Base-by-base conservation (phyloP, 1,139 yeast species). In the Suhomyces coccinellae region DNA sequence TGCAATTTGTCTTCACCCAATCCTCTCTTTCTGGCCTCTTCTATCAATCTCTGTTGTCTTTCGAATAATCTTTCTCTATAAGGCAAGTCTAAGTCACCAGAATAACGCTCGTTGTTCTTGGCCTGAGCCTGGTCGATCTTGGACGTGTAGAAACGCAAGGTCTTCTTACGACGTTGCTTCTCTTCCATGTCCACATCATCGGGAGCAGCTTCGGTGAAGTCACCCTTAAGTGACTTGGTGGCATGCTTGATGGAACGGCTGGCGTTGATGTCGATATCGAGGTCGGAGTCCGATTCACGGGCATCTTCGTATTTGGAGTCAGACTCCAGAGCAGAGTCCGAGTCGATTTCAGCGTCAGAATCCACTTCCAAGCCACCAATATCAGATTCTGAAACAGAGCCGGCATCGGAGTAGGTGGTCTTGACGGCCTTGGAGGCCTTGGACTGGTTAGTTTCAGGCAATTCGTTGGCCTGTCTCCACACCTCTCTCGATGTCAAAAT, bases 61-160 rank as follows among this genome's bases (percentile, higher is more conserved):
- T 91, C 98, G 59, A 80, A 89, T 41, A 87, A 73, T 56, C 97
- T 79, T 66, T 93, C 98, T 57, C 80, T 83, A 65, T 93, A 91
- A n/a, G 98, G 98, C 47, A 93, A 70, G 66, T 93, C 99, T 52
- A 79, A 77, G 62, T 93, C 99, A 54, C 98, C 99, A 36, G 86
- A 78, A 53, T 68, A 80, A 53, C 71, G 76, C 50, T 82, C 85
- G 33, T 64, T 68, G 50, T 76, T 78, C 61, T 80, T 82, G 52
- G 79, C 48, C 34, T 79, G 82, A 41, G 87, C 87, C 66, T 87
- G 91, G 64, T 90, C 97, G 65, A 93, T 91, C 69, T 91, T 93
- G 49, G 98, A 87, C 1, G 99, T 93, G 75, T 93, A 93, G 82
- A 93, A 95, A 55, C 98, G 83, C 57, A 93, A 80, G 1, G 96